Conservation (phyloP, 1,284 basidiomycete genomes). For the Neolentinus lepideus region DNA sequence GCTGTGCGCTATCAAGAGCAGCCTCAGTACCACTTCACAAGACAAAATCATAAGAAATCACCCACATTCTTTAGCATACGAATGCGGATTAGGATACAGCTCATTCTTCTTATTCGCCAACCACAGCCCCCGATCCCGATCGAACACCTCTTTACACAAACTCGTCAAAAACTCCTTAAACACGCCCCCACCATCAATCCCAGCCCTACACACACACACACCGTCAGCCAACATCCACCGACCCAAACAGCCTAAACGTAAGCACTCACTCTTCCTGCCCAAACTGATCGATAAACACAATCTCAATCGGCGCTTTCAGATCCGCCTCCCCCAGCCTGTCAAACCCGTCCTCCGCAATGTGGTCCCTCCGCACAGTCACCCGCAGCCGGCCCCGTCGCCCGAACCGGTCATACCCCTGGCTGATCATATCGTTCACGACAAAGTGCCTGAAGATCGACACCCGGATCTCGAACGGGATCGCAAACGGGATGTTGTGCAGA, state of each 20-base stretch:
- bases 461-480: slow-evolving; percentile 89
- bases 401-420: slow-evolving; percentile 13
- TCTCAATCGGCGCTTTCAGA: slow-evolving; percentile 78
- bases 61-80: slow-evolving; percentile 80
- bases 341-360: slow-evolving; percentile 87
- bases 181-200: slow-evolving; percentile 94
- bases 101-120: slow-evolving; percentile 85
- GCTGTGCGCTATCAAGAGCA: slow-evolving; percentile 52
- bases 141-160: slow-evolving; percentile 89
- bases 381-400: slow-evolving; percentile 26
- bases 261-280: slow-evolving; percentile 71
- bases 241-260: slow-evolving; percentile 4
- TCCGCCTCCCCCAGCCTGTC: slow-evolving; percentile 69
- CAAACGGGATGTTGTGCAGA: slow-evolving; percentile 94
- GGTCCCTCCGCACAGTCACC: slow-evolving; percentile 66
- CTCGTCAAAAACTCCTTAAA: slow-evolving; percentile 98
- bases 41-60: slow-evolving; percentile 7
- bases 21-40: background rate
- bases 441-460: slow-evolving; percentile 88
- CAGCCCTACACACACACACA: slow-evolving; percentile 43
- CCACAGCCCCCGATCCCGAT: slow-evolving; percentile 93
- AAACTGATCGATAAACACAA: slow-evolving; percentile 88
- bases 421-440: slow-evolving; percentile 51
- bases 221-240: slow-evolving; percentile 3
- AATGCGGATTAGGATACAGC: slow-evolving; percentile 91